Conservation (phyloP, 2,329 filamentous ascomycete species). For the Zymoseptoria ardabiliae region DNA sequence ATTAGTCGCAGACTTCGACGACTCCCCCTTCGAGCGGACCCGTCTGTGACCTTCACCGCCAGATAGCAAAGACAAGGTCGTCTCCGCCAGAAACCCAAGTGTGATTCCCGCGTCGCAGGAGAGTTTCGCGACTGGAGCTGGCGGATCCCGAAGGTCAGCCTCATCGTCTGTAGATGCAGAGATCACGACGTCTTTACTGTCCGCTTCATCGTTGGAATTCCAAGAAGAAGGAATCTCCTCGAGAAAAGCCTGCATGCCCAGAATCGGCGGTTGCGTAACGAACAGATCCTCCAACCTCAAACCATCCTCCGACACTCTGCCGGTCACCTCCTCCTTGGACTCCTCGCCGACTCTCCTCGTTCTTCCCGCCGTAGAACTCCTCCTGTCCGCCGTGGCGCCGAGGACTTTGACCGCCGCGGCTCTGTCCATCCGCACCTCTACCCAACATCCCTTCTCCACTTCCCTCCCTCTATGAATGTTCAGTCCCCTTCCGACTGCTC, state of each 20-base stretch:
- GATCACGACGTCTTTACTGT: background rate
- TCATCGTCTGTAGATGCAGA: background rate
- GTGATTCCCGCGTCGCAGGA: conserved; percentile 25
- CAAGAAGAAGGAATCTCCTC: background rate
- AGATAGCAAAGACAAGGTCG: conserved; percentile 14
- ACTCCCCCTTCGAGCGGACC: background rate
- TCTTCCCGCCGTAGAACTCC: background rate
- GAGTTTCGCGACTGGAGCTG: conserved; percentile 17
- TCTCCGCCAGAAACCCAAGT: conserved; percentile 24
- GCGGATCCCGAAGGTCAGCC: background rate
- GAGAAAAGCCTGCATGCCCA: conserved; percentile 22
- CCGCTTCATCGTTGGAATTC: background rate
- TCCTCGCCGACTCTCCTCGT: background rate
- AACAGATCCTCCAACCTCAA: conserved; percentile 11
- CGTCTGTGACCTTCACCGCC: background rate
- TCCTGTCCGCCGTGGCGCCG: background rate
- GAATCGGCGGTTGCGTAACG: conserved; percentile 21
- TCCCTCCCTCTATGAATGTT: background rate
- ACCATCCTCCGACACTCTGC: conserved; percentile 11
- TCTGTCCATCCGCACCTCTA: conserved; percentile 16
- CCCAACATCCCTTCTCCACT: conserved; percentile 16
- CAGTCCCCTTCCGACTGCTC: background rate
- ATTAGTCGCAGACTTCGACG: background rate
- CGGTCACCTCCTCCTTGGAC: conserved; percentile 14
- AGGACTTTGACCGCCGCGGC: conserved; percentile 16